A percentile compares a stretch with the other conserved stretches of the same genome.
Evolutionary conservation across 768 basidiomycete genomes (phyloP).

Genomic region (Amylocystis lapponica): DNA sequence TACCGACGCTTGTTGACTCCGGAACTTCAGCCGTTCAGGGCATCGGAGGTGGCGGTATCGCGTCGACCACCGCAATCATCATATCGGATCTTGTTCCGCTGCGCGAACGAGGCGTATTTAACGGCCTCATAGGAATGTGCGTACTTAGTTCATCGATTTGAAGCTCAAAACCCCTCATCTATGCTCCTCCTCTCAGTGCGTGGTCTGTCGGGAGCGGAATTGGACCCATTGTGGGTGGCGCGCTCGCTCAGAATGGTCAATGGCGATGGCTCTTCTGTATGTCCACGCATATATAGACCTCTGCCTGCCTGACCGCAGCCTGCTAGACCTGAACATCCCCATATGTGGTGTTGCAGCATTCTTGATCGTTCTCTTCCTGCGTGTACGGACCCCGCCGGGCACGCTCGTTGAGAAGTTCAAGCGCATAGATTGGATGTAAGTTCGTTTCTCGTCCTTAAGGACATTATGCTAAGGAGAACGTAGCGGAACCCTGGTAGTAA

Average conservation of each 20-base stretch:
- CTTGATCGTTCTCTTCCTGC: constrained; percentile 5
- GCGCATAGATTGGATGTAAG: constrained; percentile 20
- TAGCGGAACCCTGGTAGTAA: constrained; percentile 22
- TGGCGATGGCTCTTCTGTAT: constrained; percentile 14
- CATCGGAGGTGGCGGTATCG: constrained; percentile 20
- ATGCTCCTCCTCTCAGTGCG: neutral
- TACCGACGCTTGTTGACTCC: too few species aligned
- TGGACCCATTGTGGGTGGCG: constrained; percentile 25
- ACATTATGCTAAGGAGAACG: too few species aligned
- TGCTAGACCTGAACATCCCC: constrained; percentile 9
- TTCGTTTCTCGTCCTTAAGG: too few species aligned
- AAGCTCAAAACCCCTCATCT: too few species aligned
- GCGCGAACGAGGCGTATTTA: constrained; percentile 28
- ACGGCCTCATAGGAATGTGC: constrained; percentile 10
- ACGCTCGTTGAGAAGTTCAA: constrained; percentile 15
- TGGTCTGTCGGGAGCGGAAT: constrained; percentile 17
- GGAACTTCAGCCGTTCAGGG: constrained; percentile 29
- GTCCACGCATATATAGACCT: neutral
- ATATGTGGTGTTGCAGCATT: constrained; percentile 1
- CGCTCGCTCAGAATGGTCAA: constrained; percentile 7
- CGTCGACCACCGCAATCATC: constrained; percentile 17
- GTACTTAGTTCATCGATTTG: too few species aligned
- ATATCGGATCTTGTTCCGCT: constrained; percentile 22
- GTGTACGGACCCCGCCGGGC: constrained; percentile 11
- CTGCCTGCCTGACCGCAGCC: too few species aligned